These are phyloP conservation scores for Poterioochromonas sp. DNA, from an alignment of 352 stramenopile species.

Conservation along the genomic window DNA sequence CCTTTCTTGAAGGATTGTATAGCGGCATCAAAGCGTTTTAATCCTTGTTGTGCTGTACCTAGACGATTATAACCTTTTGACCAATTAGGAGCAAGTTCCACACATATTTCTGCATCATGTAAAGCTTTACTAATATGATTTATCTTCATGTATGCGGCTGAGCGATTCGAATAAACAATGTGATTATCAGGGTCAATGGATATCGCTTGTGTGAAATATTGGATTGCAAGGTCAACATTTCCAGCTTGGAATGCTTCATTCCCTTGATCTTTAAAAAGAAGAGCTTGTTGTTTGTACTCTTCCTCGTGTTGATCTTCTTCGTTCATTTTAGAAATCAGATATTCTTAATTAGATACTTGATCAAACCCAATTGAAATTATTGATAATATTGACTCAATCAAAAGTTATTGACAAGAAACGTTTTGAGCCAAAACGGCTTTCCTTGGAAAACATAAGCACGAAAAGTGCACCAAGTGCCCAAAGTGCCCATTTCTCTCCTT, in stretches of 20 bases:
- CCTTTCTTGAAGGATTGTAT: conserved; percentile 36
- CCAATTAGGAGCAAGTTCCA: conserved; percentile 76
- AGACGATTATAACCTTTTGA: conserved; percentile 83
- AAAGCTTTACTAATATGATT: conserved; percentile 56
- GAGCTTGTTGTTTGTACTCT: conserved; percentile 25
- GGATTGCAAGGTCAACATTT: conserved; percentile 32
- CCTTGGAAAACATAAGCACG: too few relatives aligned
- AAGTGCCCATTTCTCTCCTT: too few relatives aligned
- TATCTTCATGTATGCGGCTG: conserved; percentile 41
- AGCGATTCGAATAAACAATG: conserved; percentile 37
- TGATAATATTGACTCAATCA: too few relatives aligned
- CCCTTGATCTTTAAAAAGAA: conserved; percentile 18
- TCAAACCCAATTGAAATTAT: too few relatives aligned
- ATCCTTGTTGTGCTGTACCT: conserved; percentile 74
- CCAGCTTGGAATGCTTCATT: conserved; percentile 35
- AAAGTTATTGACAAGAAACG: too few relatives aligned
- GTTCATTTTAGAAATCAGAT: background rate
- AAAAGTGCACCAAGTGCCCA: too few relatives aligned
- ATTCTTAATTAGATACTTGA: background rate
- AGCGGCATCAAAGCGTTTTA: conserved; percentile 41
- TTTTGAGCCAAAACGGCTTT: too few relatives aligned
- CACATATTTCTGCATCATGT: conserved; percentile 78
- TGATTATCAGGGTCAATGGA: conserved; percentile 48
- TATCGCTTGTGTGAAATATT: conserved; percentile 58
- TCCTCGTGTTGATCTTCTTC: conserved; percentile 5